phyloP scores from a whole-genome alignment of 345 rosid genomes.

The Syzygium grande region DNA sequence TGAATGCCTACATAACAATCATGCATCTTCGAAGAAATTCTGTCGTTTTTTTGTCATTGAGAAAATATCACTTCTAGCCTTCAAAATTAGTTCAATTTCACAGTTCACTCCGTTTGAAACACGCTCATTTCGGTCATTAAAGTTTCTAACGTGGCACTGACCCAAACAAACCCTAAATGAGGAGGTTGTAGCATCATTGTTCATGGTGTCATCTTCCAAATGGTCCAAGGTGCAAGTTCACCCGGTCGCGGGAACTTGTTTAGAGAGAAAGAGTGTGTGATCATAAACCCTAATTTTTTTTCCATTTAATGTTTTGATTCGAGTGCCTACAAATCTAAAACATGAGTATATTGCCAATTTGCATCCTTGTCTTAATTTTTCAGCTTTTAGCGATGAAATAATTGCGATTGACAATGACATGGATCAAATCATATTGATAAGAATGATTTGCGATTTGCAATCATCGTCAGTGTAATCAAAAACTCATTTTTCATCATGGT shows the following conservation, averaged over 20 bases:
- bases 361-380: not conserved
- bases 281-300: not conserved
- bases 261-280: not conserved
- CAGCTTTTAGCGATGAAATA: not conserved
- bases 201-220: not conserved
- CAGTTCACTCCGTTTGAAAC: not conserved
- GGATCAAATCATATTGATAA: not conserved
- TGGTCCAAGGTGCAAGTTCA: not conserved
- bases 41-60: rapidly evolving
- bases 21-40: not conserved
- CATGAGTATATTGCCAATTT: not conserved
- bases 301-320: not conserved
- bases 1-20: not conserved
- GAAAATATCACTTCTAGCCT: not conserved
- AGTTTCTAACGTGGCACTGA: not conserved
- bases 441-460: not conserved
- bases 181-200: not conserved
- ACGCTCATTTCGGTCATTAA: not conserved
- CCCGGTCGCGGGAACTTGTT: not conserved
- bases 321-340: not conserved
- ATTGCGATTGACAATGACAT: not conserved
- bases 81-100: not conserved
- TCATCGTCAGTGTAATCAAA: not conserved
- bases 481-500: not conserved
- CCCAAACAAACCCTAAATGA: not conserved